Base-by-base conservation (phyloP, 2,329 filamentous ascomycete species). In the Ophiostoma sp. region DNA sequence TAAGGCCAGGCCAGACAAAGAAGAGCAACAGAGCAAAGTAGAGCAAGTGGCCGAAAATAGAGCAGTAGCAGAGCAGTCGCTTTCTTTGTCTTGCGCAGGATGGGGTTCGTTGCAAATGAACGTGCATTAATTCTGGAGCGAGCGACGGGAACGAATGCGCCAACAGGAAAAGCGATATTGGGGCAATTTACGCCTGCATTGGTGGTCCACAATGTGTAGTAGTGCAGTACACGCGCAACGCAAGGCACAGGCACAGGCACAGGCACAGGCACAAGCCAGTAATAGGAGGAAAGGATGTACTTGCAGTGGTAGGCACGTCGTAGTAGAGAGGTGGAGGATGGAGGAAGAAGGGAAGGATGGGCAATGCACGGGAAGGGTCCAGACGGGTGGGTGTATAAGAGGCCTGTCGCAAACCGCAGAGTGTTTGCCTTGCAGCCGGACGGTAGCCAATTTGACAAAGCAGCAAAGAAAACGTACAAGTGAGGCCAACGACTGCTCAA, bases 111-210 rank as follows among this genome's bases (percentile, higher is more conserved):
- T 40, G 38, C 45, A 60, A 41, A 60, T 45, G 62, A 65, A 49
- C 27, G n/a, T 40, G 60, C 47, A 40, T 47, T 58, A 27, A 44
- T 49, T 64, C 52, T 58, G 52, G 52, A 58, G 52, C 52, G 52
- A 58, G 55, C 55, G 55, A 55, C 55, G 44, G 62, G 41, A 40
- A 36, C 49, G 49, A 55, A 62, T 67, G 65, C 49, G 65, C 65
- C 68, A 62, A 55, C 58, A 64, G 40, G 55, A 62, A 65, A 65
- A 64, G 45, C 47, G 49, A 65, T 60, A 65, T 67, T 69, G 67
- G 55, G 36, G 66, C 49, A 69, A 69, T 69, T 69, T 69, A 64
- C 60, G 64, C 65, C 65, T 69, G 68, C 68, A 67, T 65, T 55
- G 62, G 64, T 63, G 64, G 58, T 63, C 64, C 65, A 55, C n/a